Base-by-base conservation (phyloP, 2,329 filamentous ascomycete genomes). In the Lachnellula arida region DNA sequence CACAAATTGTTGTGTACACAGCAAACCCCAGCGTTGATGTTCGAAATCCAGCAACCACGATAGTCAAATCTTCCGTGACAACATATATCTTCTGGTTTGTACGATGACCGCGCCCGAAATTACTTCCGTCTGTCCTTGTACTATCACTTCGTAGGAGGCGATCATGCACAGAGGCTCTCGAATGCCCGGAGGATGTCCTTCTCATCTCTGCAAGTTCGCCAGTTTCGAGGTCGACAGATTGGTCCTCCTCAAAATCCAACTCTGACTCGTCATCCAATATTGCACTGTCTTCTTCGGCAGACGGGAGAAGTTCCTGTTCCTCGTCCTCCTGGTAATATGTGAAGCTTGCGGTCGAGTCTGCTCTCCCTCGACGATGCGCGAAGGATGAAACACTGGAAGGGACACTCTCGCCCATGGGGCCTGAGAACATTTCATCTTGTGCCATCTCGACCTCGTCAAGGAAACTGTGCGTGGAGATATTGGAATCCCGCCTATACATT, bases 371-470 rank as follows among this genome's bases (percentile, higher is more conserved):
- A 57, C 91, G 89, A 72, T 96, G 92, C 48, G 85, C 86, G 70
- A 99, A 99, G 34, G 91, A 88, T n/a, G 91, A 91, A 37, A 92
- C 81, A 69, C 92, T 97, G 11, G 90, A 94, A 1, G 94, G 94
- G n/a, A 99, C 82, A 69, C 91, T 97, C 75, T 99, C 94, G 53
- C 91, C 92, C 67, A 97, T 86, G 6, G 93, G 94, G 6, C 94
- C 94, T 23, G 93, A 87, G 74, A 93, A 99, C 48, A 94, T 89
- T 82, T 97, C 93, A 71, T 96, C 90, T 51, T 95, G 91, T 19
- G 94, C 93, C 94, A 99, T 97, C 71, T 97, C 93, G n/a, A 97
- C 92, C 72, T 96, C 91, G 63, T 91, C 91, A 65, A 96, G 87
- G 64, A 97, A 86, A 73, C 90, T 96, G 37, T 86, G 79, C 72